Evolutionary conservation across 1,284 basidiomycete species (phyloP), one percentile per base, ranked within the genome.

Genomic region (Ganoderma resinaceum): DNA sequence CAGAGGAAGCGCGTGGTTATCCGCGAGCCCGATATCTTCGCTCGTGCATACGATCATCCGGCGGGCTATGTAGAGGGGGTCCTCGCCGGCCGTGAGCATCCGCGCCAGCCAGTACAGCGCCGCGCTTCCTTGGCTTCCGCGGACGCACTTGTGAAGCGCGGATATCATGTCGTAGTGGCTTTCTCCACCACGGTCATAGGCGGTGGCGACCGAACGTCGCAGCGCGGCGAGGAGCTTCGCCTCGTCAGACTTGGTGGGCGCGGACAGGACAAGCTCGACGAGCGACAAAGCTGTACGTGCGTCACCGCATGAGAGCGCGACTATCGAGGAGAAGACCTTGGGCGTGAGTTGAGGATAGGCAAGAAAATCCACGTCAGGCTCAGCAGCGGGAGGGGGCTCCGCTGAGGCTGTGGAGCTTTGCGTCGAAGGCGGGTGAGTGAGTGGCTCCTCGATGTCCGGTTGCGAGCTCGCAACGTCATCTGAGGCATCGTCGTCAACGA

Each of bases 21-120:
- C 91, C 20, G 92, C 92, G n/a, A 95, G 82, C 8, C 94, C 94
- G 46, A 96, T 87, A 76, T 96, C 95, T 78, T 96, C 95, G 64
- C 92, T 94, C 1, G 95, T 94, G 66, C 94, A 91, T 1, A 96
- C 91, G 18, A 95, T 87, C 80, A 96, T 87, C 38, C 95, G 84
- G 33, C 95, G 85, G 1, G 91, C 93, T 70, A 97, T 89, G 76
- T 92, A 97, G 43, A 96, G 77, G 2, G 96, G 93, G 79, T 97
- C 96, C 78, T 97, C 95, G 14, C 95, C 95, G n/a, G 89, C 92
- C 59, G 84, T 86, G 42, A 95, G 82, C 93, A 95, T 95, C 57
- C 91, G 85, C 12, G 93, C 94, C 8, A 96, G 84, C 95, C 95
- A 97, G 80, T 97, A 97, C 82, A 97, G 83, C 8, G 94, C 94